phyloP scores from a whole-genome alignment of 179 eudicot species.

The Beta macrorhiza region DNA sequence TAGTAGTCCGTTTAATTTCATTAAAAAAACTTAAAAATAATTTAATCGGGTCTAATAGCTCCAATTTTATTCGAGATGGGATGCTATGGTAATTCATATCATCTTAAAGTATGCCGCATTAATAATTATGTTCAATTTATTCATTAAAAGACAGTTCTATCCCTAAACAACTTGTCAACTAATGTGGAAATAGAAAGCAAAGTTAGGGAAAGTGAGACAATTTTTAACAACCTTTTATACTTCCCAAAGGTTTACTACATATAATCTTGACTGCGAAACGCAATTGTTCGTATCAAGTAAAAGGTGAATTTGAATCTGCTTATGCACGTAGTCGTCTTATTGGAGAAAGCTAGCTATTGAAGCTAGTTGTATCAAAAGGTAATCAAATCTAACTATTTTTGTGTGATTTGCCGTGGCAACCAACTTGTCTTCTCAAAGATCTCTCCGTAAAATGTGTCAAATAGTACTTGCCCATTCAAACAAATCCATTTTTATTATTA shows the following conservation, averaged over 20 bases:
- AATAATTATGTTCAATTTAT: too few species aligned
- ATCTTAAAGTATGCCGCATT: too few species aligned
- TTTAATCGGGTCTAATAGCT: too few species aligned
- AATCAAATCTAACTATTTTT: background rate
- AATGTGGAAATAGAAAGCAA: constrained; percentile 3
- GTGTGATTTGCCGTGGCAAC: constrained; percentile 14
- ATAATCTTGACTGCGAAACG: constrained; percentile 30
- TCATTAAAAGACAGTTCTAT: background rate
- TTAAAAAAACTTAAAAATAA: too few species aligned
- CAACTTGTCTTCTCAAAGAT: constrained; percentile 20
- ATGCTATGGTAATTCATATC: too few species aligned
- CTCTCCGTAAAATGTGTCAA: background rate
- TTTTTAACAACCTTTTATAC: constrained; percentile 8
- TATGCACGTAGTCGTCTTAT: background rate
- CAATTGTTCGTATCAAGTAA: constrained; percentile 37
- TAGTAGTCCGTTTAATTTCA: too few species aligned
- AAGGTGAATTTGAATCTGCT: constrained; percentile 14
- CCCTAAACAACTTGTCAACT: background rate
- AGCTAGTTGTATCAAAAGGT: background rate
- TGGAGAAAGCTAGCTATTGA: background rate
- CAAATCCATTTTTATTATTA: background rate
- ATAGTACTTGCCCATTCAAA: background rate
- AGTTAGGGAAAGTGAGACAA: background rate
- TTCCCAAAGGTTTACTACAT: constrained; percentile 16
- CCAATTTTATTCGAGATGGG: too few species aligned